Evolutionary conservation across 768 basidiomycete genomes (phyloP).

Genomic region (Mrakia hoshinonis): DNA sequence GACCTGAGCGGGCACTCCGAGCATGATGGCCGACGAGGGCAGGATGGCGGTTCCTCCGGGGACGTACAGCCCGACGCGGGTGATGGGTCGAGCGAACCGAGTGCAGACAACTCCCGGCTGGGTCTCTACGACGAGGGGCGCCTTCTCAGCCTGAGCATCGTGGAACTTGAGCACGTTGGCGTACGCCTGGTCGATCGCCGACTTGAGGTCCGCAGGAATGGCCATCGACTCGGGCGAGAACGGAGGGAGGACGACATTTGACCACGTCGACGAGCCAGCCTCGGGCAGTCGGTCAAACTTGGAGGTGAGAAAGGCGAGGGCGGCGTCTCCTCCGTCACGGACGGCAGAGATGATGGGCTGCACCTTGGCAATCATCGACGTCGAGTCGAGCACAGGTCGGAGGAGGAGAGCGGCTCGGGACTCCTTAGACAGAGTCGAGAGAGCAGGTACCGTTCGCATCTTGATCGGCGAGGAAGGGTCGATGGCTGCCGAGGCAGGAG

Average conservation of each 20-base stretch:
- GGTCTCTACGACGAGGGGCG: conserved; percentile 69
- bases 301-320: conserved; percentile 77
- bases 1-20: conserved; percentile 94
- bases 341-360: conserved; percentile 88
- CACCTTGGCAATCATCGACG: conserved; percentile 86
- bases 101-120: conserved; percentile 97
- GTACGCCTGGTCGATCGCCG: conserved; percentile 84
- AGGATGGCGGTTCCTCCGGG: conserved; percentile 95
- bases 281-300: conserved; percentile 66
- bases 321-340: conserved; percentile 70
- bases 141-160: conserved; percentile 58
- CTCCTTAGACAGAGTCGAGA: conserved; percentile 44
- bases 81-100: conserved; percentile 88
- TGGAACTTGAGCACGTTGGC: conserved; percentile 57
- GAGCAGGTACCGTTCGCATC: conserved; percentile 61
- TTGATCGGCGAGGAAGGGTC: conserved; percentile 50
- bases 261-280: conserved; percentile 50
- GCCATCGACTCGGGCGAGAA: conserved; percentile 58
- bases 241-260: conserved; percentile 68
- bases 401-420: conserved; percentile 65
- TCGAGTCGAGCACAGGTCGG: conserved; percentile 76
- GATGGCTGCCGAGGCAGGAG: conserved; percentile 31
- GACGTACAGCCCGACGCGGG: conserved; percentile 90
- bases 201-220: conserved; percentile 52
- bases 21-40: conserved; percentile 94